Percentiles rank a stretch among this genome's conserved stretches.
Conservation (phyloP, 345 rosid genomes). For the Eucalyptus polybractea region DNA sequence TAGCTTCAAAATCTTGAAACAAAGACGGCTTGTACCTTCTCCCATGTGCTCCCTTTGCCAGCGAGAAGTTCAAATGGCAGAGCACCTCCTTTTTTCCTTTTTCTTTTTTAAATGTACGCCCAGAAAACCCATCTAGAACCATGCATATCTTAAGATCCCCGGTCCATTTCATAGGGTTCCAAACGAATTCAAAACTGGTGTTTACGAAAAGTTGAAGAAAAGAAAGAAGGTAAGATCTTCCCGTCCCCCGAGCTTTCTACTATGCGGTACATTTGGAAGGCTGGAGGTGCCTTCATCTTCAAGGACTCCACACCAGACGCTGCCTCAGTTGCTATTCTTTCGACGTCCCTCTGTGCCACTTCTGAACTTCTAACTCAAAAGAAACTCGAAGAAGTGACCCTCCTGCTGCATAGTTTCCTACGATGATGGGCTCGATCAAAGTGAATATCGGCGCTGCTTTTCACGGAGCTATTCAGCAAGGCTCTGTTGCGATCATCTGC, state of each 20-base stretch:
- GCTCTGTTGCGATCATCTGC: neutral
- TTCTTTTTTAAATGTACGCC: neutral
- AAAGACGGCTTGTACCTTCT: neutral
- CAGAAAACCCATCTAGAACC: neutral
- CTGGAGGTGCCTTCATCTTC: neutral
- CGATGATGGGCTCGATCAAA: neutral
- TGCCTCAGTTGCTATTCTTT: neutral
- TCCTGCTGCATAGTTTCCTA: neutral
- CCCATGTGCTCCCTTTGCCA: neutral
- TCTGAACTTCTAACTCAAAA: neutral
- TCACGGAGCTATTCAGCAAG: neutral
- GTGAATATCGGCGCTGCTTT: neutral
- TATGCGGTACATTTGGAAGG: neutral
- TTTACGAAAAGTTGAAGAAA: neutral
- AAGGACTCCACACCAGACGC: neutral
- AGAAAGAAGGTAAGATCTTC: neutral
- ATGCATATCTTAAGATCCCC: neutral
- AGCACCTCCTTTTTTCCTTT: rapidly evolving
- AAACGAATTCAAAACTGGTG: neutral
- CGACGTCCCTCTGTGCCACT: neutral
- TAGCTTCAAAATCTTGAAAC: neutral
- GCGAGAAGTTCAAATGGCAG: neutral
- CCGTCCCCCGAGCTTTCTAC: neutral
- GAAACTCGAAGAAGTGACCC: neutral
- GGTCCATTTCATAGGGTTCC: neutral